Conservation (phyloP, 2,329 filamentous ascomycete species). For the Fusarium concolor region DNA sequence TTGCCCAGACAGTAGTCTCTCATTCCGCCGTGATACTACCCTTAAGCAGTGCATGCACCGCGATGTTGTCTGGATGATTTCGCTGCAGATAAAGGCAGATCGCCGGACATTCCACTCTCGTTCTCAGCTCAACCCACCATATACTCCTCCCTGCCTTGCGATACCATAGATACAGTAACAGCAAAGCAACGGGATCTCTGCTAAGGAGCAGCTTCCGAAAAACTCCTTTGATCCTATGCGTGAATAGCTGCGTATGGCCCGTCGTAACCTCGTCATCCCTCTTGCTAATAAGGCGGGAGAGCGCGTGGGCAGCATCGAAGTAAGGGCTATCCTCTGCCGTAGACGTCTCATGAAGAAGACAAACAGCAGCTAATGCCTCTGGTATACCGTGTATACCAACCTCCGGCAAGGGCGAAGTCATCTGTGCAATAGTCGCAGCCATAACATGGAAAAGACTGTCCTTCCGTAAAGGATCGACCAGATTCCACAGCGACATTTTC, state of each 20-base stretch:
- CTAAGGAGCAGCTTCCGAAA: constrained; percentile 50
- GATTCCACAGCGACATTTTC: constrained; percentile 53
- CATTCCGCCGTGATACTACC: constrained; percentile 1
- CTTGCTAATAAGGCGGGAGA: constrained; percentile 49
- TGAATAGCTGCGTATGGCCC: constrained; percentile 52
- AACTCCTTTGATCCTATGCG: constrained; percentile 47
- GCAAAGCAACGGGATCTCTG: constrained; percentile 54
- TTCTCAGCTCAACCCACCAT: constrained; percentile 59
- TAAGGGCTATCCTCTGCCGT: constrained; percentile 53
- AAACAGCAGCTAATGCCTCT: constrained; percentile 39
- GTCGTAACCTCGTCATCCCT: constrained; percentile 48
- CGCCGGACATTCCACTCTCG: constrained; percentile 56
- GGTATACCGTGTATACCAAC: constrained; percentile 45
- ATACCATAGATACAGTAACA: constrained; percentile 59
- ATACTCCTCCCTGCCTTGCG: constrained; percentile 53
- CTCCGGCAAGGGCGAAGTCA: constrained; percentile 51
- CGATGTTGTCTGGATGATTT: constrained; percentile 45
- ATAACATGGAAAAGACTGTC: constrained; percentile 53
- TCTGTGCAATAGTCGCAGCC: constrained; percentile 51
- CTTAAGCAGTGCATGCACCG: constrained; percentile 50
- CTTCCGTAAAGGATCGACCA: constrained; percentile 50
- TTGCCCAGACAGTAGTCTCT: too few species aligned
- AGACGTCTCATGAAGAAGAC: constrained; percentile 46
- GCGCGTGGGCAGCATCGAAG: constrained; percentile 52
- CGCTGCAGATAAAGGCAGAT: constrained; percentile 53